These are phyloP conservation scores for Galerina sulciceps DNA, from an alignment of 768 basidiomycete genomes.

Conservation along the genomic window DNA sequence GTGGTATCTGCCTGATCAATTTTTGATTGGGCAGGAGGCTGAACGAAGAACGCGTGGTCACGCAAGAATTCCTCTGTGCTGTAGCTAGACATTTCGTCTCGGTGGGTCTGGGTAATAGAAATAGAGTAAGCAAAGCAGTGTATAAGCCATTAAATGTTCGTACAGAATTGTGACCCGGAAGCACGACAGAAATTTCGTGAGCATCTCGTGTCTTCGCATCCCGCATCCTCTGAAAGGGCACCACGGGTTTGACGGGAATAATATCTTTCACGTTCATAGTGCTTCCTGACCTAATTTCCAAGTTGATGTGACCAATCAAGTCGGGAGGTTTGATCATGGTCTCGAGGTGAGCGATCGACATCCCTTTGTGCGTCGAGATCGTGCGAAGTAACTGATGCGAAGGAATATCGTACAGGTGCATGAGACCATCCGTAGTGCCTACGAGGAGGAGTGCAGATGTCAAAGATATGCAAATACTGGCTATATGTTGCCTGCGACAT, in stretches of 20 bases:
- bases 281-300: constrained; percentile 48
- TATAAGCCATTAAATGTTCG: constrained; percentile 10
- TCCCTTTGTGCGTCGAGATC: constrained; percentile 70
- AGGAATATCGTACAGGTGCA: constrained; percentile 85
- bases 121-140: background rate
- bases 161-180: constrained; percentile 54
- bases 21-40: constrained; percentile 37
- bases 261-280: constrained; percentile 52
- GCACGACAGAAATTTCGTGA: constrained; percentile 71
- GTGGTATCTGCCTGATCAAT: constrained; percentile 33
- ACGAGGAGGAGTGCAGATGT: constrained; percentile 80
- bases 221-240: constrained; percentile 73
- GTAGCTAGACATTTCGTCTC: constrained; percentile 44
- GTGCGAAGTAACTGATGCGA: constrained; percentile 90
- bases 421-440: constrained; percentile 73
- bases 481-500: constrained; percentile 67
- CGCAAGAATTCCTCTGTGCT: constrained; percentile 57
- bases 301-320: constrained; percentile 77
- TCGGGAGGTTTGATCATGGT: constrained; percentile 89
- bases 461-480: constrained; percentile 74
- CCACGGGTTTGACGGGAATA: constrained; percentile 68
- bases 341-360: constrained; percentile 71
- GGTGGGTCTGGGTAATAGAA: constrained; percentile 20
- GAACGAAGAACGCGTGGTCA: constrained; percentile 72
- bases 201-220: constrained; percentile 68